Conservation (phyloP, 495 filamentous ascomycete genomes). For the Aspergillus coremiiformis region DNA sequence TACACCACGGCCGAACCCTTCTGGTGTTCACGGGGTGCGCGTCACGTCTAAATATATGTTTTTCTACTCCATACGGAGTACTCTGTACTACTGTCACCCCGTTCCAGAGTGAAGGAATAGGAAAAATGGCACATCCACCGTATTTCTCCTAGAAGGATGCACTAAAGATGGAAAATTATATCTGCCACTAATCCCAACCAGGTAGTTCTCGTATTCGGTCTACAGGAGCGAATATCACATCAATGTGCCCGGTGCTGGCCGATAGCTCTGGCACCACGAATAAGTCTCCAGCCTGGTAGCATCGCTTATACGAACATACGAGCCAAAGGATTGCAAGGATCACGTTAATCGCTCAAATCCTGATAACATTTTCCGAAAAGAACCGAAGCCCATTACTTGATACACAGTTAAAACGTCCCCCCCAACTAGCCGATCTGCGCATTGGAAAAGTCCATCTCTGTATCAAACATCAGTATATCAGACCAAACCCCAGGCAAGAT, state of each 20-base stretch:
- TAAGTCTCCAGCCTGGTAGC: neutral
- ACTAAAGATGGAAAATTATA: no score
- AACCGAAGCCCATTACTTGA: slow-evolving; percentile 20
- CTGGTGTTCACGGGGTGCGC: no score
- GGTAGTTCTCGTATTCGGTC: slow-evolving; percentile 9
- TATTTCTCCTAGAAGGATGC: no score
- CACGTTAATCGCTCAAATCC: neutral
- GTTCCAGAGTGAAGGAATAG: no score
- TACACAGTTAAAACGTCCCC: slow-evolving; percentile 10
- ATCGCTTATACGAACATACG: neutral
- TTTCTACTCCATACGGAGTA: no score
- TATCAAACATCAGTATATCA: slow-evolving; percentile 6
- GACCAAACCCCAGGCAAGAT: neutral
- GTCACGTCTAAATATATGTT: no score
- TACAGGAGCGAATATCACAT: neutral
- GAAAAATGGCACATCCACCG: no score
- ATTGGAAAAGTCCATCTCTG: slow-evolving; percentile 46
- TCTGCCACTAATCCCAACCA: slow-evolving; percentile 2
- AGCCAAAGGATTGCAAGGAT: neutral
- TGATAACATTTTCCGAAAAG: neutral
- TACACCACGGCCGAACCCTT: no score
- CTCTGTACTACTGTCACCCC: no score
- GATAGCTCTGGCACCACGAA: neutral
- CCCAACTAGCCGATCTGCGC: slow-evolving; percentile 33
- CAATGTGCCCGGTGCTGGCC: neutral